Conservation (phyloP, 345 rosid species). For the Toxicodendron radicans region DNA sequence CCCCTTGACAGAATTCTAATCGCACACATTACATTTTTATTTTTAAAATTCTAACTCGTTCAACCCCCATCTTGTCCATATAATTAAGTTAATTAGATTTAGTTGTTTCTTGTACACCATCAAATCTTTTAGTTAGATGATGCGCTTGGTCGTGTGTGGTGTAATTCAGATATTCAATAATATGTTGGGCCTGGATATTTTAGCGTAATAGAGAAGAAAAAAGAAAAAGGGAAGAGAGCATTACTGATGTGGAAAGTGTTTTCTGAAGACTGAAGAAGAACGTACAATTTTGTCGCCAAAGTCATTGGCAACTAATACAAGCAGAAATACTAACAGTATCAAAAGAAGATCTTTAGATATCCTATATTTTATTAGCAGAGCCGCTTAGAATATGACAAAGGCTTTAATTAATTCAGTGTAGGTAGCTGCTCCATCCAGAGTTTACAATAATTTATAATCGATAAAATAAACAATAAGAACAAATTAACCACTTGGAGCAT, state of each 20-base stretch:
- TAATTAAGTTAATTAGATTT: neutral
- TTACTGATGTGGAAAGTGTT: neutral
- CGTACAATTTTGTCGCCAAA: neutral
- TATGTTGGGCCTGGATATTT: too few relatives aligned
- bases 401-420: neutral
- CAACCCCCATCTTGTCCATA: neutral
- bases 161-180: too few relatives aligned
- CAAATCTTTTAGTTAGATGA: neutral
- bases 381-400: neutral
- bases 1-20: neutral
- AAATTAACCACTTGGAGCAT: neutral
- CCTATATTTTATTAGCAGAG: slow-evolving; percentile 3
- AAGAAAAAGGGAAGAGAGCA: neutral
- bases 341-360: neutral
- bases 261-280: neutral
- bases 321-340: slow-evolving; percentile 25
- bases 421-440: slow-evolving; percentile 5
- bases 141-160: too few relatives aligned
- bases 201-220: neutral
- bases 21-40: neutral
- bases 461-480: neutral
- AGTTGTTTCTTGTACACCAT: neutral
- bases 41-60: neutral
- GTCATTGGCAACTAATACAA: slow-evolving; percentile 8
- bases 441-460: neutral